phyloP scores from a whole-genome alignment of 2,329 filamentous ascomycete genomes.

The Alternaria arbusti region DNA sequence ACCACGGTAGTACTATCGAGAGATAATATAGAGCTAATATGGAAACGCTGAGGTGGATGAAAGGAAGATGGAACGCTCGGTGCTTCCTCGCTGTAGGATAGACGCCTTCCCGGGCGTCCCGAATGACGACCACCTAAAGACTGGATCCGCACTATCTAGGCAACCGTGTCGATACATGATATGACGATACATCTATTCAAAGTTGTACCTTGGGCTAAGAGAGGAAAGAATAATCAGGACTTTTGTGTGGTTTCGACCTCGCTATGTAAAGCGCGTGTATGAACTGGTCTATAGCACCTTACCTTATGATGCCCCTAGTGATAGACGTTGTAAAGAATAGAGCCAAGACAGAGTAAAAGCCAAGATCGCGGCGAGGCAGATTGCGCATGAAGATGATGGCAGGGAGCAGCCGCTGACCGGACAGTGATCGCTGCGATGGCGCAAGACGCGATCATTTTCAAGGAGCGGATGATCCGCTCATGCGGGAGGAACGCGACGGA shows the following conservation, averaged over 20 bases:
- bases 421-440: constrained; percentile 8
- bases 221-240: neutral
- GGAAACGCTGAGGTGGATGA: neutral
- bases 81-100: neutral
- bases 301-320: neutral
- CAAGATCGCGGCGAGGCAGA: neutral
- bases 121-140: neutral
- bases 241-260: neutral
- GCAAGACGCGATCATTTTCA: constrained; percentile 8
- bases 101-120: neutral
- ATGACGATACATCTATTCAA: neutral
- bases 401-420: constrained; percentile 3
- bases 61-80: neutral
- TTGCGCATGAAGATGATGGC: neutral
- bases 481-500: constrained; percentile 6
- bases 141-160: neutral
- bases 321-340: neutral
- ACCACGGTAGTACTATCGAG: neutral
- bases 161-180: neutral
- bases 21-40: neutral
- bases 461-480: constrained; percentile 1
- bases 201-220: neutral
- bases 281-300: neutral
- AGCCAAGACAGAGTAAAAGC: constrained; percentile 14
- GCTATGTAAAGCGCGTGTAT: neutral